Base-by-base conservation (phyloP, 2,329 filamentous ascomycete species). In the Incumbomyces lentus region DNA sequence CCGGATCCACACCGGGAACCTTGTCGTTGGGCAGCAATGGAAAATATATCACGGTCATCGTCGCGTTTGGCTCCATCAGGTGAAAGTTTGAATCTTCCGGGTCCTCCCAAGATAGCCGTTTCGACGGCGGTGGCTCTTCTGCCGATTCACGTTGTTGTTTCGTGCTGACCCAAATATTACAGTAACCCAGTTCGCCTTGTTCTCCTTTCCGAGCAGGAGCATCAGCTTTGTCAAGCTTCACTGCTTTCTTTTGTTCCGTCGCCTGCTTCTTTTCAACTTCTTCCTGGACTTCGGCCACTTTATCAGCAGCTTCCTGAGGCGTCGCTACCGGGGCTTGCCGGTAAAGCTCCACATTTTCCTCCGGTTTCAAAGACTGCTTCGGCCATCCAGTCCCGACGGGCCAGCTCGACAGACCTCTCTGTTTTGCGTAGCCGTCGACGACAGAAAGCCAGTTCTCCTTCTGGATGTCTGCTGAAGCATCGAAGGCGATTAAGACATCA, bases 391-490 rank as follows among this genome's bases (percentile, higher is more conserved):
- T 81, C 5, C 90, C 90, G 6, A 95, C 68, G 0, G 92, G 92
- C 92, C 92, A 98, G 4, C 90, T 90, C 62, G 88, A 90, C 61
- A 98, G 81, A 6, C 85, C 86, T 36, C 90, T 81, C 63, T 95
- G 89, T 19, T 80, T 79, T 2, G 88, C 89, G 60, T 96, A 98
- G 1, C 92, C 90, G 59, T 96, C 92, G 0, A 84, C 86, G 0
- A 95, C 87, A 13, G 86, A 87, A 14, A 98, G 79, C 92, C 92
- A 98, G 60, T 98, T 96, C 59, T 95, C 89, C 5, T 84, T 86
- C 61, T 84, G 86, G 49, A 95, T 86, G 57, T 98, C 92, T 16
- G 89, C 89, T 1, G 86, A 94, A 2, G 88, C 88, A 62, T 98
- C 92, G 62, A 98, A 98, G 2, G 89, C 86, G 38, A 98, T 78